phyloP scores from a whole-genome alignment of 176 grass and related monocot genomes.

The Metroxylon sagu region DNA sequence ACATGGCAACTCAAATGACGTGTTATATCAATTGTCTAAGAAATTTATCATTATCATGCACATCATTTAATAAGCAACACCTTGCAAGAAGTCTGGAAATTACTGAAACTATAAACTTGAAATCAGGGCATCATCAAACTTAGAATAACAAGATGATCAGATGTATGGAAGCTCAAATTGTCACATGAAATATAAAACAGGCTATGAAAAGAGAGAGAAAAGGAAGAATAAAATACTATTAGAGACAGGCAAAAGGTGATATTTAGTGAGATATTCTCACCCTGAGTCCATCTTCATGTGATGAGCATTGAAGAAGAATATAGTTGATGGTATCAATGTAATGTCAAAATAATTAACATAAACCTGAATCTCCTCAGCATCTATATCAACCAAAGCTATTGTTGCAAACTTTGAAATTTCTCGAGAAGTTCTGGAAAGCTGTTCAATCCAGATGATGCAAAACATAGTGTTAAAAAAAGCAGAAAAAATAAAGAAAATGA shows the following conservation, averaged over 20 bases:
- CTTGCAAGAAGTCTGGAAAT: too few species aligned
- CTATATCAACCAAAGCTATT: slow-evolving; percentile 57
- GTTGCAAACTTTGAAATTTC: slow-evolving; percentile 63
- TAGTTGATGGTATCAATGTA: slow-evolving; percentile 54
- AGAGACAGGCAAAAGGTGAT: not conserved
- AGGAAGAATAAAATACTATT: too few species aligned
- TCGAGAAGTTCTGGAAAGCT: slow-evolving; percentile 51
- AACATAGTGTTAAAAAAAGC: not conserved
- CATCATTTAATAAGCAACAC: too few species aligned
- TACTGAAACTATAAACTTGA: too few species aligned
- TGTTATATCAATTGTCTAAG: too few species aligned
- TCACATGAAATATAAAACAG: too few species aligned
- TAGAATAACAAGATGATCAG: too few species aligned
- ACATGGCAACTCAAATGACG: too few species aligned
- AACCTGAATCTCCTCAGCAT: slow-evolving; percentile 67
- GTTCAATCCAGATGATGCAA: not conserved
- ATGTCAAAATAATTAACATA: slow-evolving; percentile 94
- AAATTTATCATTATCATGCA: too few species aligned
- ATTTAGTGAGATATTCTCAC: slow-evolving; percentile 17
- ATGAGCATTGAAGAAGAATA: slow-evolving; percentile 97
- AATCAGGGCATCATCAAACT: too few species aligned
- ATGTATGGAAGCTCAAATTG: too few species aligned
- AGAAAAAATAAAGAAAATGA: not conserved
- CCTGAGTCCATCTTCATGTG: slow-evolving; percentile 98
- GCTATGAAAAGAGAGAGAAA: too few species aligned